A percentile compares a stretch with the other conserved stretches of the same genome.
These are phyloP conservation scores for Thymus mandschuricus DNA, from an alignment of 257 asterid species.

Conservation along the genomic window DNA sequence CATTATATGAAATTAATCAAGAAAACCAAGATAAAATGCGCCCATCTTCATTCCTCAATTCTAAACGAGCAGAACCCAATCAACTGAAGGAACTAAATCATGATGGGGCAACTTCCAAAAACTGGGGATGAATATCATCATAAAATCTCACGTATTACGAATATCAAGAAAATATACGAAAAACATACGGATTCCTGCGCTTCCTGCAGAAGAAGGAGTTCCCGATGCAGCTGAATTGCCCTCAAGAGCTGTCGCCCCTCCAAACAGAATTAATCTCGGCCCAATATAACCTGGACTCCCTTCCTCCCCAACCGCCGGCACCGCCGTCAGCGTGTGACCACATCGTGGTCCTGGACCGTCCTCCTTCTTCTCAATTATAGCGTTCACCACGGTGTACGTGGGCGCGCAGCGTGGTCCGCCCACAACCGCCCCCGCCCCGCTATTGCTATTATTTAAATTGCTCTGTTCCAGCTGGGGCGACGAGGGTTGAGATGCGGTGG, in stretches of 20 bases:
- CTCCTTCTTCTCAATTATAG: slow-evolving; percentile 82
- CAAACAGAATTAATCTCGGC: slow-evolving; percentile 86
- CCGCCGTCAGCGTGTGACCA: slow-evolving; percentile 96
- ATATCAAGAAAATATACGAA: slow-evolving; percentile 11
- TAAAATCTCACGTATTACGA: slow-evolving; percentile 20
- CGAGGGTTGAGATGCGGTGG: slow-evolving; percentile 47
- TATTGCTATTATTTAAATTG: slow-evolving; percentile 34
- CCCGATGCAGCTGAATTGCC: slow-evolving; percentile 93
- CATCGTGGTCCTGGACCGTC: slow-evolving; percentile 98
- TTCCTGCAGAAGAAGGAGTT: slow-evolving; percentile 98
- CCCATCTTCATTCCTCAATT: not conserved
- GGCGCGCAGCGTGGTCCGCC: slow-evolving; percentile 95
- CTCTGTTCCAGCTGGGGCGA: slow-evolving; percentile 44
- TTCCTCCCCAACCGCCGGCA: slow-evolving; percentile 96
- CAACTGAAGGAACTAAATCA: slow-evolving; percentile 21
- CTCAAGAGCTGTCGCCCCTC: slow-evolving; percentile 98
- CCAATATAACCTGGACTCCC: slow-evolving; percentile 85
- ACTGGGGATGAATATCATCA: slow-evolving; percentile 4
- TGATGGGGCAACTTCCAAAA: not conserved
- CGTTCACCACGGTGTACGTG: slow-evolving; percentile 66
- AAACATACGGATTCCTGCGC: slow-evolving; percentile 94
- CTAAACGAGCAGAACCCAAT: slow-evolving; percentile 18
- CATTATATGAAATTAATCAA: slow-evolving; percentile 1
- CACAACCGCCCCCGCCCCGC: slow-evolving; percentile 47
- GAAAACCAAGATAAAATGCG: not conserved